phyloP scores from a whole-genome alignment of 2,329 filamentous ascomycete genomes.

The Cercospora citrullina region DNA sequence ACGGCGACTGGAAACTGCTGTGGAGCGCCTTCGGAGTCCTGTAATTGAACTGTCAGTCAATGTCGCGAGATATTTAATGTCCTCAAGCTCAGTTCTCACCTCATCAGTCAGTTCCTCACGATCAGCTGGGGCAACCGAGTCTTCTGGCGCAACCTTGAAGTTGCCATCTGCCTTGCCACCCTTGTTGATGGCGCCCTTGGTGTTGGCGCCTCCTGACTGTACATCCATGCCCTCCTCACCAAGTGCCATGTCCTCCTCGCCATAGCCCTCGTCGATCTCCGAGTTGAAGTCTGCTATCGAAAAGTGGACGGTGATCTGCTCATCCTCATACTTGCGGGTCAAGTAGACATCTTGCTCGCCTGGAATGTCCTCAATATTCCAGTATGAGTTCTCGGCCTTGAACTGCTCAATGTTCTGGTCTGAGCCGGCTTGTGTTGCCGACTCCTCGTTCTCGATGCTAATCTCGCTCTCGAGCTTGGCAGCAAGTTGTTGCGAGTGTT shows the following conservation, averaged over 20 bases:
- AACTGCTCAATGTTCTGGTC: constrained; percentile 75
- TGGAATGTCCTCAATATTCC: constrained; percentile 70
- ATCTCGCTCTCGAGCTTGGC: constrained; percentile 85
- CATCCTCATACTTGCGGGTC: constrained; percentile 78
- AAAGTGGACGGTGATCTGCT: constrained; percentile 83
- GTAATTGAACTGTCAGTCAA: constrained; percentile 21
- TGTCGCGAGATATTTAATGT: background rate
- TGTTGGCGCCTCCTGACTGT: constrained; percentile 58
- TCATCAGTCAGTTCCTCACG: constrained; percentile 59
- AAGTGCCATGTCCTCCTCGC: constrained; percentile 35
- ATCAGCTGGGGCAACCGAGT: constrained; percentile 58
- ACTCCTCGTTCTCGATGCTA: constrained; percentile 75
- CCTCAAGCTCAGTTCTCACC: constrained; percentile 31
- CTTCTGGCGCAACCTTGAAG: constrained; percentile 57
- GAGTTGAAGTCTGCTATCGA: constrained; percentile 77
- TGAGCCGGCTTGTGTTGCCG: constrained; percentile 56
- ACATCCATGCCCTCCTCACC: constrained; percentile 54
- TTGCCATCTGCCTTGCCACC: constrained; percentile 53
- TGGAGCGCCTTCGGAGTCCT: constrained; percentile 47
- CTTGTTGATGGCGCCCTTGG: constrained; percentile 58
- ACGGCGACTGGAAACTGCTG: constrained; percentile 75
- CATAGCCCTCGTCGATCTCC: constrained; percentile 53
- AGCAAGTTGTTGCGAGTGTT: constrained; percentile 74
- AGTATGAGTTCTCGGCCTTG: constrained; percentile 73
- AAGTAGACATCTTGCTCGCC: constrained; percentile 88